Evolutionary conservation across 176 grass and related monocot genomes (phyloP).

Genomic region (Echinochloa phyllopogon): DNA sequence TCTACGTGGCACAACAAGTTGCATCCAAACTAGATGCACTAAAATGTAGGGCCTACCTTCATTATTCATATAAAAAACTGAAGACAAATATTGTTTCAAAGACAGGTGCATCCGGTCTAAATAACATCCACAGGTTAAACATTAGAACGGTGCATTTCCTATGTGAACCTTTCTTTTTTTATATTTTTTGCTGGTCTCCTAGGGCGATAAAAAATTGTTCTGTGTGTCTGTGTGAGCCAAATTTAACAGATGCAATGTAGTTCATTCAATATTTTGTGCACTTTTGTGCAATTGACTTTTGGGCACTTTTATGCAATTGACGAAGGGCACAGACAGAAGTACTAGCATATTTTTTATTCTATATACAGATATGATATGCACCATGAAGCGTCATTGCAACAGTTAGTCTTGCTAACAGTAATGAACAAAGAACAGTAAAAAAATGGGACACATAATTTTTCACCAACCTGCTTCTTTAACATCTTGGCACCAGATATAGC

Average conservation of each 20-base stretch:
- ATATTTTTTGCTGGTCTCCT: neutral
- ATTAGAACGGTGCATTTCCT: neutral
- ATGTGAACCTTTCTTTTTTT: neutral
- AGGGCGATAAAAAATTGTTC: neutral
- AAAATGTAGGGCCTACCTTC: neutral
- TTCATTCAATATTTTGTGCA: neutral
- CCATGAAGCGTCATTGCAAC: neutral
- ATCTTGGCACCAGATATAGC: conserved; percentile 71
- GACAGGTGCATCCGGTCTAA: neutral
- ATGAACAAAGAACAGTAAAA: neutral
- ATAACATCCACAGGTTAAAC: neutral
- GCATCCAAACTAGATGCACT: neutral
- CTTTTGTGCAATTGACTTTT: neutral
- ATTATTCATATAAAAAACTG: neutral
- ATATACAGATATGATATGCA: neutral
- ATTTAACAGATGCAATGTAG: neutral
- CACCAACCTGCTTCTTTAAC: conserved; percentile 85
- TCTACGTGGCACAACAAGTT: neutral
- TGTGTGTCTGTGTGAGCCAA: conserved; percentile 7
- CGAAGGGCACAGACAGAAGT: neutral
- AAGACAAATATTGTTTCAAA: neutral
- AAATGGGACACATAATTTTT: neutral
- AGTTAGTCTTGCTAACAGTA: neutral
- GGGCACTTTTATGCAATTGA: neutral
- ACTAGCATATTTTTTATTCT: conserved; percentile 1